Evolutionary conservation across 768 basidiomycete genomes (phyloP).

Genomic region (Kwoniella sp.): DNA sequence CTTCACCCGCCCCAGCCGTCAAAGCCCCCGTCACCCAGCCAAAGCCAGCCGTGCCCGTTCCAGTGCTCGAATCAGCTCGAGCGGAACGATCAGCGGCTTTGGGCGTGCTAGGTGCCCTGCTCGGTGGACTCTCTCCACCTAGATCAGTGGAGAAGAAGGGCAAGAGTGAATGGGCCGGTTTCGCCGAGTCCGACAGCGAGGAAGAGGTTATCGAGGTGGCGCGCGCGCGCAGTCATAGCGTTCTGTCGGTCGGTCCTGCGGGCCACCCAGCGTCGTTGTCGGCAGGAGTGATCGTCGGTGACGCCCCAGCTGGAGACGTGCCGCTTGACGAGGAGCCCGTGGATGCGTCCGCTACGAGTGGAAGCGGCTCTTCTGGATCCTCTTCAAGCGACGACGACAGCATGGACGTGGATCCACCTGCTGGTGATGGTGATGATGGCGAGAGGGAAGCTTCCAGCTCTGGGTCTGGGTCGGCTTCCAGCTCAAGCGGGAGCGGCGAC

Average conservation of each 20-base stretch:
- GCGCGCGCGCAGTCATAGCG: slow-evolving; percentile 1
- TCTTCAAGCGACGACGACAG: not conserved
- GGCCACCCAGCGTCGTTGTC: not conserved
- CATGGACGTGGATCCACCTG: slow-evolving; percentile 19
- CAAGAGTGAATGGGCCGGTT: slow-evolving; percentile 7
- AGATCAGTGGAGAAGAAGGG: not conserved
- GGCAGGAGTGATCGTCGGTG: not conserved
- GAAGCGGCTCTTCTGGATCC: not conserved
- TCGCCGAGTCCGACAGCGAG: slow-evolving; percentile 11
- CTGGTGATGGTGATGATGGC: slow-evolving; percentile 2
- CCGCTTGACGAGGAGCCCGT: not conserved
- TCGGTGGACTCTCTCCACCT: slow-evolving; percentile 3
- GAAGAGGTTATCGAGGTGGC: slow-evolving; percentile 9
- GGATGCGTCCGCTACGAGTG: not conserved
- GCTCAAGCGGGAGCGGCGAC: slow-evolving; percentile 4
- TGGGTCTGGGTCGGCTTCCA: not conserved
- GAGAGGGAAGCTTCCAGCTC: slow-evolving; percentile 10
- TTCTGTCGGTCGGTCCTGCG: not conserved
- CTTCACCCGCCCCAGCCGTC: not conserved
- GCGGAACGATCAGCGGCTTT: slow-evolving; percentile 12
- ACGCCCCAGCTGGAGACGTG: not conserved
- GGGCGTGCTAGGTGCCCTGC: slow-evolving; percentile 6
- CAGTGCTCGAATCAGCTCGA: slow-evolving; percentile 7
- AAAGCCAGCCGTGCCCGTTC: slow-evolving; percentile 1
- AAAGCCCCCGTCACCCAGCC: not conserved